Evolutionary conservation across 2,329 filamentous ascomycete species (phyloP), one percentile per base, ranked within the genome.

Genomic region (Pseudogymnoascus sp.): DNA sequence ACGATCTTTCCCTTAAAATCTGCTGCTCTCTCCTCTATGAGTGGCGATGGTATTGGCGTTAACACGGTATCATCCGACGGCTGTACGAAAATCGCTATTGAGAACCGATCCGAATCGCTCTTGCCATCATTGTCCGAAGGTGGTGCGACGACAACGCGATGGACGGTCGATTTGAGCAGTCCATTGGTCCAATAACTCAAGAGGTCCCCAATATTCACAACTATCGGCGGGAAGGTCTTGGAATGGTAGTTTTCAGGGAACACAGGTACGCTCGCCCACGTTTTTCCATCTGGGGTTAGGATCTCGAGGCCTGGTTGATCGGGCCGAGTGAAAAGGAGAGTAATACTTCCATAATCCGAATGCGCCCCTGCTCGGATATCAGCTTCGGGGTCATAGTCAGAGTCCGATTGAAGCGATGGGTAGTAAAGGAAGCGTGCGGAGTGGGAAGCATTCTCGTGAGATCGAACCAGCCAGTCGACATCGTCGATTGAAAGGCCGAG

Each of bases 341-440:
- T 88, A 63, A 88, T 75, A 64, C 81, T 84, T 62, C 86, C 86
- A 49, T 66, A 96, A 77, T 97, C 93, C 4, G 89, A 93, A 75
- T 97, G 93, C 0, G 93, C 92, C 63, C 93, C 95, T 5, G 93
- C 93, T 28, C 93, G 88, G 65, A 97, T 84, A 70, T 93, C 90
- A 16, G 79, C 75, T 38, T 76, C 75, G 5, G 80, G 79, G 49
- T 79, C 70, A 69, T 79, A 79, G 60, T 75, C 71, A 49, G 74
- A 66, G 62, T 78, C 70, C 65, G 70, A 61, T 35, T 80, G 69
- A 68, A 85, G 75, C 40, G 71, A 72, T 5, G 88, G 89, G 75
- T 91, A 93, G 75, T 86, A 85, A 1, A 97, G 84, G 67, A 90
- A 80, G 31, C 90, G 86, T 31, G 45, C n/a, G 14, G 45, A 28